Base-by-base conservation (phyloP, 1,284 basidiomycete genomes). In the Puccinia horiana region DNA sequence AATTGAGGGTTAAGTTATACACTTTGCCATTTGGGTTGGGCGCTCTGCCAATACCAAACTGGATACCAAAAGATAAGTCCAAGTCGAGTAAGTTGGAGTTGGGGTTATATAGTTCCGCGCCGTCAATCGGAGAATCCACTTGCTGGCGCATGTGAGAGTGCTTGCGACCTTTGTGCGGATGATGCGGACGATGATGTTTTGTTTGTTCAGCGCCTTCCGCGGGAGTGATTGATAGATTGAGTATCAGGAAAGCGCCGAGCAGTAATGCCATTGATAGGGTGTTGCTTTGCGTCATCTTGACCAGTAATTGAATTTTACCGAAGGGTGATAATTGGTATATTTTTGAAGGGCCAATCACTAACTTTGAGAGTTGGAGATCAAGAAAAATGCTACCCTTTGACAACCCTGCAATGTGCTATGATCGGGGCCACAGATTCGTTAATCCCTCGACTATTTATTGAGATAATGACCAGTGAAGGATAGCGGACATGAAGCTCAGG, bases 1-100 rank as follows among this genome's bases (percentile, higher is more conserved):
- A 65, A 9, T 69, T 63, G 16, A 77, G 44, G 32, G 76, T 65
- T 16, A 77, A n/a, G 14, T 77, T 77, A 23, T 77, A 77, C 29
- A 32, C 37, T 32, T 67, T 77, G 0, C 58, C 58, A 6, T 52
- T 8, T 9, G 76, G 35, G 40, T 42, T 58, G 29, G 74, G 18
- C 29, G 29, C 37, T 49, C 70, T 73, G 29, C 35, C 23, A 11
- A 54, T 0, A 14, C 70, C 49, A 26, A 56, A 32, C 23, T 35
- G 47, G 18, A 29, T 23, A 23, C 12, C 6, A 5, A 5, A 20
- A 20, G 49, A 16, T 1, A 69, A 23, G 29, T 47, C 32, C 1
- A 56, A 0, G 47, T 35, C 52, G 29, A 73, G 32, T 11, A 73
- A 49, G 14, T 52, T 73, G 16, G 70, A 23, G 49, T 73, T 73